Evolutionary conservation across 2,329 filamentous ascomycete species (phyloP), one percentile per base, ranked within the genome.

Genomic region (Penicillium sp.): DNA sequence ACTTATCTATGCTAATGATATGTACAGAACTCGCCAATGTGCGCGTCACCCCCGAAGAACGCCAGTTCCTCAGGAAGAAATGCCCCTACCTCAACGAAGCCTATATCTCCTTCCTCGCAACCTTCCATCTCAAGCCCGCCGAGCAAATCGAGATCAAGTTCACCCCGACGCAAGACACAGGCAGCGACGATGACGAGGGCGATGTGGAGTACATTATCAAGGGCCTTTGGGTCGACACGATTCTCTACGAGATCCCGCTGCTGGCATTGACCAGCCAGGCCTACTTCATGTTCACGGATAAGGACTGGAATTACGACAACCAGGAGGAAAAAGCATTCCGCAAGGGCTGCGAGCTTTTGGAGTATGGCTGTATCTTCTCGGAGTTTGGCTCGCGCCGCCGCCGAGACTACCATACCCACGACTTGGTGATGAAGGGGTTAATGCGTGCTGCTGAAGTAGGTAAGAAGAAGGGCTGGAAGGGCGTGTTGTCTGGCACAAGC

Each of bases 201-300:
- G 87, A 92, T 53, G 76, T 96, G 44, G 78, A 87, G 61, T 85
- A 97, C 57, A 77, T 84, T 36, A 87, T 95, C 57, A 85, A 85
- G 62, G 94, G 94, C 9, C 78, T 85, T 48, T 99, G 94, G 94
- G 82, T 90, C 8, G 91, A 96, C 61, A 97, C 94, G 0, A 99
- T 99, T 51, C 82, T 99, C 22, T 99, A 99, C 75, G 94, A 99
- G 75, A 96, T 99, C 51, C 94, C 94, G 0, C 81, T 99, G 20
- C 81, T 99, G 18, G 91, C 95, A 2, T 74, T 99, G 58, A 90
- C 92, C 1, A 96, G 91, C 43, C 92, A 99, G 72, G 90, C 94
- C 44, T 99, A 96, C 76, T 99, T 99, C 80, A 91, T 89, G 67
- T 97, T 96, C 74, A 90, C 91, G 77, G 91, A 99, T 68, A 89